Percentiles rank a stretch among this genome's conserved stretches.
phyloP scores from a whole-genome alignment of 2,329 filamentous ascomycete genomes.

The Aphanocladium album region DNA sequence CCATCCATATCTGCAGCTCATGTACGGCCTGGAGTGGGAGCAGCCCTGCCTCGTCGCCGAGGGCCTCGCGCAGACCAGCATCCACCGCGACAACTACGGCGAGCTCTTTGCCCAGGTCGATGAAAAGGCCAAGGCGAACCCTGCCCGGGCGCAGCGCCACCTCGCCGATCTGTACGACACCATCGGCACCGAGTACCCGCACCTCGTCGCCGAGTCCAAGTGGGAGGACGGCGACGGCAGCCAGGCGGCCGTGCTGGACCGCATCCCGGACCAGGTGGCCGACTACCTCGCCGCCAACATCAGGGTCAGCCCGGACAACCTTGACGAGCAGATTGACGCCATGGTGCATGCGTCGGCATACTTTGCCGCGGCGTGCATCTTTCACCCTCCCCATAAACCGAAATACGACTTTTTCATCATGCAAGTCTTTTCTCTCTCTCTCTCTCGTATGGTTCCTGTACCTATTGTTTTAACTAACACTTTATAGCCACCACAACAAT shows the following conservation, averaged over 20 bases:
- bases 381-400: conserved; percentile 57
- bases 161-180: conserved; percentile 59
- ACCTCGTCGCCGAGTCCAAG: conserved; percentile 46
- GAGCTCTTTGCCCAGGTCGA: conserved; percentile 52
- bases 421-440: conserved; percentile 28
- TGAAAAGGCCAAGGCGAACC: conserved; percentile 29
- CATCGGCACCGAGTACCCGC: conserved; percentile 46
- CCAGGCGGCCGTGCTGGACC: conserved; percentile 58
- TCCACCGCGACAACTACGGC: conserved; percentile 57
- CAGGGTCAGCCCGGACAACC: conserved; percentile 47
- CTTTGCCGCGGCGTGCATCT: conserved; percentile 49
- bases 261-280: conserved; percentile 60
- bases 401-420: conserved; percentile 79
- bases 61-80: conserved; percentile 69
- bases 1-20: conserved; percentile 79
- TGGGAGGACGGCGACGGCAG: conserved; percentile 59
- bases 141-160: conserved; percentile 20
- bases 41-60: conserved; percentile 79
- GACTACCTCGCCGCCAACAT: conserved; percentile 52
- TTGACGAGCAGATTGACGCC: conserved; percentile 50
- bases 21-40: conserved; percentile 76
- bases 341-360: conserved; percentile 64
- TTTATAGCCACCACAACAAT: conserved; percentile 68
- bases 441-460: neutral
- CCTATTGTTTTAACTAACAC: neutral